Conservation (phyloP, 768 basidiomycete genomes). For the Chalciporus pseudorubinellus region DNA sequence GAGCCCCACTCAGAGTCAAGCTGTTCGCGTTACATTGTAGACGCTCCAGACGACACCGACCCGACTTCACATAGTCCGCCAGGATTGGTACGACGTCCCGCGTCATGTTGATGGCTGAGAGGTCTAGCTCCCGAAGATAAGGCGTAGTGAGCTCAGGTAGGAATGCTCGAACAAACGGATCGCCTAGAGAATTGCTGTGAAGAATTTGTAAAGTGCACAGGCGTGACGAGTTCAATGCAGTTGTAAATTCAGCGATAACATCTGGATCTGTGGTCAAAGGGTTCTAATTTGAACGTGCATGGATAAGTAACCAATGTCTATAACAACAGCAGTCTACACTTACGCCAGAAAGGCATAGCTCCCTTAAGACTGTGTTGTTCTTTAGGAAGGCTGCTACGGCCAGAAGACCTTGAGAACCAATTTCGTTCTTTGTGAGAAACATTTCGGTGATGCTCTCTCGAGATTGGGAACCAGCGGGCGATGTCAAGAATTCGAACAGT, state of each 20-base stretch:
- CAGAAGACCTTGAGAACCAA: slow-evolving; percentile 53
- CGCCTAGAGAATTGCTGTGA: slow-evolving; percentile 47
- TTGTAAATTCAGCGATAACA: slow-evolving; percentile 40
- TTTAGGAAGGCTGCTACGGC: slow-evolving; percentile 53
- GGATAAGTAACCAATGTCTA: slow-evolving; percentile 11
- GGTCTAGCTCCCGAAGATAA: slow-evolving; percentile 50
- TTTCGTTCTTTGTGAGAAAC: slow-evolving; percentile 53
- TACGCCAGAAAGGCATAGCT: slow-evolving; percentile 59
- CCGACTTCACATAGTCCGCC: slow-evolving; percentile 48
- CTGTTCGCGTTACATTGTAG: slow-evolving; percentile 57
- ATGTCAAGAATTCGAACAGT: slow-evolving; percentile 54
- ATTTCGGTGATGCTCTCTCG: slow-evolving; percentile 47
- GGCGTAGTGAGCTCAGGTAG: slow-evolving; percentile 49
- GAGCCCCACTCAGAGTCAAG: slow-evolving; percentile 45
- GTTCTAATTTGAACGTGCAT: slow-evolving; percentile 34
- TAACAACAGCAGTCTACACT: slow-evolving; percentile 18
- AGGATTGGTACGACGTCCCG: slow-evolving; percentile 40
- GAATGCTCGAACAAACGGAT: slow-evolving; percentile 48
- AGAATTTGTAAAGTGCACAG: slow-evolving; percentile 52
- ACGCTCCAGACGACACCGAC: slow-evolving; percentile 46
- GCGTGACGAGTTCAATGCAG: slow-evolving; percentile 53
- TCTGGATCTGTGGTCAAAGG: slow-evolving; percentile 37
- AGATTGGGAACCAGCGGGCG: slow-evolving; percentile 44
- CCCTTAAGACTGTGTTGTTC: slow-evolving; percentile 44
- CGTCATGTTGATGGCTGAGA: slow-evolving; percentile 53